Percentiles rank a stretch among this genome's conserved stretches.
Evolutionary conservation across 495 filamentous ascomycete genomes (phyloP).

Genomic region (Geoglossum glabrum): DNA sequence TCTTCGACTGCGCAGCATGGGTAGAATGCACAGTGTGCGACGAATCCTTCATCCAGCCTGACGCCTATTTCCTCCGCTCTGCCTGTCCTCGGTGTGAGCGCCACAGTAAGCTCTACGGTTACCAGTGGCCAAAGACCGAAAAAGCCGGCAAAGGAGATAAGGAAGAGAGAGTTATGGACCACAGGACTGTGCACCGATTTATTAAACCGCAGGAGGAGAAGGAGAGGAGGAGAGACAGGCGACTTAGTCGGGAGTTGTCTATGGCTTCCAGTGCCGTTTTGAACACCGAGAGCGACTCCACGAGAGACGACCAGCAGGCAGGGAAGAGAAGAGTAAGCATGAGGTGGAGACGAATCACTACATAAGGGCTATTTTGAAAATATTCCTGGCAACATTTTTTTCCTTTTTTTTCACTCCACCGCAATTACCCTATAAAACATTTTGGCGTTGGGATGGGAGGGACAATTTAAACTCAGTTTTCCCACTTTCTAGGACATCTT

Average conservation of each 20-base stretch:
- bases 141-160: slow-evolving; percentile 47
- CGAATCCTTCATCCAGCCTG: slow-evolving; percentile 59
- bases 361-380: not conserved
- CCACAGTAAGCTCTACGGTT: slow-evolving; percentile 89
- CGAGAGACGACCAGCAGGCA: not conserved
- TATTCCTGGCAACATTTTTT: too few relatives aligned
- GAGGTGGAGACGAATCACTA: not conserved
- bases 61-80: slow-evolving; percentile 59
- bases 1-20: slow-evolving; percentile 62
- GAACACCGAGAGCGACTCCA: not conserved
- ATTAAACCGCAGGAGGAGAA: slow-evolving; percentile 43
- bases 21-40: slow-evolving; percentile 70
- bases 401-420: too few relatives aligned
- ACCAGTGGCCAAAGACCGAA: slow-evolving; percentile 87
- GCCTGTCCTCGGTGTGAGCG: slow-evolving; percentile 85
- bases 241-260: not conserved
- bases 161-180: slow-evolving; percentile 58
- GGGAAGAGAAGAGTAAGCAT: not conserved
- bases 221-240: not conserved
- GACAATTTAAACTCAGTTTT: too few relatives aligned
- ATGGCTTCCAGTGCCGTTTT: not conserved
- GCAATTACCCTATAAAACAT: too few relatives aligned
- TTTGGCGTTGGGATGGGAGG: too few relatives aligned
- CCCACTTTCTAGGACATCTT: too few relatives aligned
- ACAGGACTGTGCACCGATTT: slow-evolving; percentile 51